Evolutionary conservation across 805 yeast genomes (phyloP).

Genomic region (Ogataea polymorpha): DNA sequence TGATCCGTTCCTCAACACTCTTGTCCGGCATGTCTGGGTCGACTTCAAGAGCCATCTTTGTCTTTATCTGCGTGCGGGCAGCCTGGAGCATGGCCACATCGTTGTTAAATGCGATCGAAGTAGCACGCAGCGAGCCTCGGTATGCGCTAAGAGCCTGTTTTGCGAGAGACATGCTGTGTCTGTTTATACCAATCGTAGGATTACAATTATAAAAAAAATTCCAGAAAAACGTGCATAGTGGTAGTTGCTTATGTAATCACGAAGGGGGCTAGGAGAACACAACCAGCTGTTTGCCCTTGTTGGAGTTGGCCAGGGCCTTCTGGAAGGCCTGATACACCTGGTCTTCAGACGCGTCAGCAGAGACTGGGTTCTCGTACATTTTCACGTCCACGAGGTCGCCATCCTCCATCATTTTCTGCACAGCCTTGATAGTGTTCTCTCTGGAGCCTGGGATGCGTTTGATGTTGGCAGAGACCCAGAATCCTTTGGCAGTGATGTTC

Average conservation of each 20-base stretch:
- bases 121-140: constrained; percentile 65
- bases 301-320: constrained; percentile 40
- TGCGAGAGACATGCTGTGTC: constrained; percentile 19
- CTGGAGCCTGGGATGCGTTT: constrained; percentile 59
- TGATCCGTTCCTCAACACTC: constrained; percentile 46
- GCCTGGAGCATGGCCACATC: constrained; percentile 50
- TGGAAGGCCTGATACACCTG: constrained; percentile 42
- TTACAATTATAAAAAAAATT: constrained; percentile 1
- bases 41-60: constrained; percentile 41
- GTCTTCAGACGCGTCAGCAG: constrained; percentile 35
- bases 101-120: constrained; percentile 53
- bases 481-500: constrained; percentile 80
- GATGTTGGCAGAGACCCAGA: constrained; percentile 82
- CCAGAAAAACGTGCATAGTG: neutral
- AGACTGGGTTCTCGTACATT: constrained; percentile 37
- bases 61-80: constrained; percentile 57
- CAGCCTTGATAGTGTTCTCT: constrained; percentile 48
- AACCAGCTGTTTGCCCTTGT: constrained; percentile 45
- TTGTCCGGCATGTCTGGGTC: constrained; percentile 45
- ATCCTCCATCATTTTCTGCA: constrained; percentile 54
- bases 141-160: constrained; percentile 44
- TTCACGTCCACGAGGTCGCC: constrained; percentile 55
- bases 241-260: neutral
- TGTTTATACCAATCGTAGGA: neutral
- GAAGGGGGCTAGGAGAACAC: constrained; percentile 3